Evolutionary conservation across 371 early-diverging fungal species (phyloP), one percentile per base, ranked within the genome.

Genomic region (Mucor plumbeus): DNA sequence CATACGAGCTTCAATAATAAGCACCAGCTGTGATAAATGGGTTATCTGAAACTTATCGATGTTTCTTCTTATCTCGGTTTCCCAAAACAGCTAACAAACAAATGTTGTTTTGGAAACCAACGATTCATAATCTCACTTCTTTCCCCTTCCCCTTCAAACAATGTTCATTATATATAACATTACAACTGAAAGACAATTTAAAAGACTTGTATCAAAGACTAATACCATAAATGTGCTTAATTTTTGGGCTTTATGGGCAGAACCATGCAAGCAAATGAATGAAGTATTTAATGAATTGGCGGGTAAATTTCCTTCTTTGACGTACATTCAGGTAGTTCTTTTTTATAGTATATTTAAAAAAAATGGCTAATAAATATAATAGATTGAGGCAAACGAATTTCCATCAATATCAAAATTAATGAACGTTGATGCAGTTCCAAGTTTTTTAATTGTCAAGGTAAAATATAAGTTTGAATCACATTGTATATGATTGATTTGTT

Each of bases 231-330:
- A 75, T 61, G 78, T 85, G 11, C 75, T 95, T 59, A 89, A 92
- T 83, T 96, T 96, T 76, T 94, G 91, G 90, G 97, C 97, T 9
- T 50, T 78, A 26, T 95, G 94, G 95, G 93, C 92, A 55, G 88
- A 88, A 38, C 91, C 92, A 31, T 94, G 95, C 82, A 73, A 77
- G 66, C 93, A 95, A 78, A 93, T 97, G 90, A 93, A 93, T 75
- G 87, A 90, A 44, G 90, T 95, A 14, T 90, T 95, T 69, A 85
- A 81, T 41, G 95, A 92, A 72, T 82, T 96, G 39, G 88, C 94
- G 5, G 73, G 70, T 38, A 91, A 40, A 55, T 63, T 39, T 31
- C 53, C 55, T n/a, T 21, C 53, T 9, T 40, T 40, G 21, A 21
- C 14, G 1, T 54, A 39, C 5, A 54, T 54, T 4, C 33, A 63